Conservation (phyloP, 2,329 filamentous ascomycete genomes). For the Pyrenophora graminea region DNA sequence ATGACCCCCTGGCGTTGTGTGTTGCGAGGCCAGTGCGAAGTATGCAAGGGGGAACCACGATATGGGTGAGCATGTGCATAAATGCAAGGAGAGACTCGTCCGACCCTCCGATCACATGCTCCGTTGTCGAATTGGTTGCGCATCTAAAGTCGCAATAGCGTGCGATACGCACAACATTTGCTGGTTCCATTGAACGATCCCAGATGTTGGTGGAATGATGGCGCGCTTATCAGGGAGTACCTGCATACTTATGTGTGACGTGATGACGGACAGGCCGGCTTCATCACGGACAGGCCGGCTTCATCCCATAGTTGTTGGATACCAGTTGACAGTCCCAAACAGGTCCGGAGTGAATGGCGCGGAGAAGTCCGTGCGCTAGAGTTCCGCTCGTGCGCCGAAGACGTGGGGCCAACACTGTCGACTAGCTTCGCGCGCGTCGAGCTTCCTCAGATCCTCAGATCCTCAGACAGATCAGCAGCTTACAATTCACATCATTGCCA, state of each 20-base stretch:
- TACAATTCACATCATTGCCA: not conserved
- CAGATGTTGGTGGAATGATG: too few species aligned
- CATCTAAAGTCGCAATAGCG: too few species aligned
- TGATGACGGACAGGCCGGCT: too few species aligned
- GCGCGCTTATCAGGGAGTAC: too few species aligned
- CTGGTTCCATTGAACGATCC: not conserved
- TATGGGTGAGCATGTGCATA: not conserved
- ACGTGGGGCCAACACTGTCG: too few species aligned
- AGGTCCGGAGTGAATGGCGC: not conserved
- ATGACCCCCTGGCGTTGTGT: too few species aligned
- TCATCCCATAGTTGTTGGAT: not conserved
- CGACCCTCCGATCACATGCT: not conserved
- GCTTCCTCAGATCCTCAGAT: not conserved
- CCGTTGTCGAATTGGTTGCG: too few species aligned
- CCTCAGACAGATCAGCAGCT: not conserved
- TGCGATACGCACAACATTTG: too few species aligned
- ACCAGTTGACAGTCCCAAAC: not conserved
- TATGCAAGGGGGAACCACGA: too few species aligned
- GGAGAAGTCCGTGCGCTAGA: not conserved
- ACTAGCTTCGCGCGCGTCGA: not conserved
- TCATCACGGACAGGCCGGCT: too few species aligned
- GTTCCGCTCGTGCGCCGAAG: not conserved
- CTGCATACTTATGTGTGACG: too few species aligned
- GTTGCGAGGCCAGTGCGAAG: too few species aligned
- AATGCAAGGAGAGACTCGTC: not conserved